Evolutionary conservation across 1,284 basidiomycete genomes (phyloP).

Genomic region (Psilocybe mexicana): DNA sequence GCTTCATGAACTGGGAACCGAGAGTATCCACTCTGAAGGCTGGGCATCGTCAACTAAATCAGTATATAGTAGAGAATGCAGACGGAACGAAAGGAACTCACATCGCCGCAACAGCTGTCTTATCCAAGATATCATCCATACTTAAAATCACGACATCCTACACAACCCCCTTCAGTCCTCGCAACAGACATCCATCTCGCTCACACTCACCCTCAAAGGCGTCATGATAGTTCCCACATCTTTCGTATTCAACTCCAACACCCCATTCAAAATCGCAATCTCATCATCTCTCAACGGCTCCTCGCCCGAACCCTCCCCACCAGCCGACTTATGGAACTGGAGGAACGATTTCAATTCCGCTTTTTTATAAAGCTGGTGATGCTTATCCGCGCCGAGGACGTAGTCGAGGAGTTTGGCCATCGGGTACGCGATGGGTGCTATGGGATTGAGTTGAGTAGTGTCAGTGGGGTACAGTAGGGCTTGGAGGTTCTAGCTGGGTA

Average conservation of each 20-base stretch:
- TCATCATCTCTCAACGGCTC: slow-evolving; percentile 92
- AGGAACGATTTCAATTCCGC: slow-evolving; percentile 93
- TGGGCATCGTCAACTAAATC: slow-evolving; percentile 26
- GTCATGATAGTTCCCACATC: slow-evolving; percentile 88
- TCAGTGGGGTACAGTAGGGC: not conserved
- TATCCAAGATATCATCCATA: slow-evolving; percentile 80
- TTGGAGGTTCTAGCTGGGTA: not conserved
- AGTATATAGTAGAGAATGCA: not conserved
- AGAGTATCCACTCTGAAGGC: slow-evolving; percentile 86
- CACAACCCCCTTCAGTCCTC: no score
- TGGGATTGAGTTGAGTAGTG: not conserved
- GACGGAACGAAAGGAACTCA: slow-evolving; percentile 30
- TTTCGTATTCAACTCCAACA: slow-evolving; percentile 85
- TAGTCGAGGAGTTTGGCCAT: slow-evolving; percentile 86
- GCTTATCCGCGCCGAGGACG: slow-evolving; percentile 72
- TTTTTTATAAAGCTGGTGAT: slow-evolving; percentile 85
- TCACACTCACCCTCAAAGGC: slow-evolving; percentile 62
- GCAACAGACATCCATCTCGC: slow-evolving; percentile 20
- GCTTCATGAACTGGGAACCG: slow-evolving; percentile 91
- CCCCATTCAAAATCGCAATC: slow-evolving; percentile 87
- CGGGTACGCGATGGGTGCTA: slow-evolving; percentile 86
- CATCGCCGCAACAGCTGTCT: slow-evolving; percentile 76
- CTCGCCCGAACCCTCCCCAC: slow-evolving; percentile 46
- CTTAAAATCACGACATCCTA: slow-evolving; percentile 81
- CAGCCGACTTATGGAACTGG: slow-evolving; percentile 76